Conservation (phyloP, 2,329 filamentous ascomycete species). For the Kalmusia sp. region DNA sequence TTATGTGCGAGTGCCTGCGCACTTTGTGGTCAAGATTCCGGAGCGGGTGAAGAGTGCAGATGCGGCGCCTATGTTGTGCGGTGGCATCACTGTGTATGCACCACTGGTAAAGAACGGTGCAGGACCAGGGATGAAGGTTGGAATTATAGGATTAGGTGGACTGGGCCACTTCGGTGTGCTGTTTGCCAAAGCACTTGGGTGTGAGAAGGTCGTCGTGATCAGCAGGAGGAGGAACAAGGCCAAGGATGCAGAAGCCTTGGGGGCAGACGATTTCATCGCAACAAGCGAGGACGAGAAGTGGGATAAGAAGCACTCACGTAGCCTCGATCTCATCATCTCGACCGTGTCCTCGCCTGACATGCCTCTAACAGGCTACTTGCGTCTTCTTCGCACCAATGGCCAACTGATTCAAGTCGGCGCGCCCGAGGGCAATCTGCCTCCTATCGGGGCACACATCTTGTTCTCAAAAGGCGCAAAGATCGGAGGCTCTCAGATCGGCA, state of each 20-base stretch:
- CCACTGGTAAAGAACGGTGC: conserved; percentile 71
- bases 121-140: conserved; percentile 74
- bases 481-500: conserved; percentile 57
- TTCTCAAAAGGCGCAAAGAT: conserved; percentile 62
- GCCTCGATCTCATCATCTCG: conserved; percentile 66
- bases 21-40: conserved; percentile 68
- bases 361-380: conserved; percentile 69
- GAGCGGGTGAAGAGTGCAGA: conserved; percentile 55
- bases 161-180: conserved; percentile 77
- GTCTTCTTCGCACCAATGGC: conserved; percentile 66
- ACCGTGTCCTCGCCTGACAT: conserved; percentile 67
- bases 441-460: conserved; percentile 64
- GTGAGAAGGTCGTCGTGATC: conserved; percentile 70
- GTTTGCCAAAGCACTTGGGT: conserved; percentile 74
- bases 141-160: conserved; percentile 75
- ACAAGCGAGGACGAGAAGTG: conserved; percentile 65
- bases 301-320: conserved; percentile 65
- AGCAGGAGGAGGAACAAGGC: conserved; percentile 66
- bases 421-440: conserved; percentile 65
- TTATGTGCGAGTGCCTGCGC: conserved; percentile 61
- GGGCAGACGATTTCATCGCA: conserved; percentile 72
- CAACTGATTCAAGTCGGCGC: conserved; percentile 72
- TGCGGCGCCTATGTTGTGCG: conserved; percentile 77
- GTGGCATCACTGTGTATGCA: conserved; percentile 75
- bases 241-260: conserved; percentile 66